Conservation (phyloP, 169 alveolate species). For the Cystoisospora suis region DNA sequence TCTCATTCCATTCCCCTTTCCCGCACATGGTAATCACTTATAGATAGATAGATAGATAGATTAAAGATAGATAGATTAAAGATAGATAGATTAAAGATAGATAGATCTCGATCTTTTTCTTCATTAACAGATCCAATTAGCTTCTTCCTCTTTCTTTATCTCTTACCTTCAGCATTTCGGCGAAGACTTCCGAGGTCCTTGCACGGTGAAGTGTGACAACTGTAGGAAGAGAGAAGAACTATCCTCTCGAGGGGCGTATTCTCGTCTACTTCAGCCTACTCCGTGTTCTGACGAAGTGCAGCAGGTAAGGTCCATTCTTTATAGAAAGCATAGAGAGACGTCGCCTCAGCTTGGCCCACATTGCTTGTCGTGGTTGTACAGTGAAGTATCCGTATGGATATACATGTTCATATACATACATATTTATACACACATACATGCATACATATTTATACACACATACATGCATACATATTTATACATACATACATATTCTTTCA, state of each 20-base stretch:
- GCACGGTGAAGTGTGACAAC: constrained; percentile 50
- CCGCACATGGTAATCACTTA: too few relatives aligned
- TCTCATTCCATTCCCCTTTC: too few relatives aligned
- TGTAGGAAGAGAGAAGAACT: constrained; percentile 5
- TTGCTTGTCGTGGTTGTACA: too few relatives aligned
- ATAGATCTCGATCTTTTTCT: not conserved
- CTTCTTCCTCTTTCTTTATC: not conserved
- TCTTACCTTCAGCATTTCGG: constrained; percentile 48
- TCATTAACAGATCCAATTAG: not conserved
- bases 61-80: too few relatives aligned
- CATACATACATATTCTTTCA: not conserved
- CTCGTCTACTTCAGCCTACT: not conserved
- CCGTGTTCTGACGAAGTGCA: not conserved
- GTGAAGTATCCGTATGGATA: not conserved
- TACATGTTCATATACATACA: not conserved
- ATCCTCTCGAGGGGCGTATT: not conserved
- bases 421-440: too few relatives aligned
- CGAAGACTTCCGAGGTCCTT: constrained; percentile 46
- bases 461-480: too few relatives aligned
- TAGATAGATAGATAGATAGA: too few relatives aligned
- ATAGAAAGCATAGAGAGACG: too few relatives aligned
- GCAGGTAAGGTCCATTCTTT: too few relatives aligned
- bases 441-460: not conserved
- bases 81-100: not conserved
- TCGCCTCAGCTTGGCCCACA: too few relatives aligned